A percentile compares a stretch with the other conserved stretches of the same genome.
These are phyloP conservation scores for Nemania serpens DNA, from an alignment of 2,329 filamentous ascomycete species.

Conservation along the genomic window DNA sequence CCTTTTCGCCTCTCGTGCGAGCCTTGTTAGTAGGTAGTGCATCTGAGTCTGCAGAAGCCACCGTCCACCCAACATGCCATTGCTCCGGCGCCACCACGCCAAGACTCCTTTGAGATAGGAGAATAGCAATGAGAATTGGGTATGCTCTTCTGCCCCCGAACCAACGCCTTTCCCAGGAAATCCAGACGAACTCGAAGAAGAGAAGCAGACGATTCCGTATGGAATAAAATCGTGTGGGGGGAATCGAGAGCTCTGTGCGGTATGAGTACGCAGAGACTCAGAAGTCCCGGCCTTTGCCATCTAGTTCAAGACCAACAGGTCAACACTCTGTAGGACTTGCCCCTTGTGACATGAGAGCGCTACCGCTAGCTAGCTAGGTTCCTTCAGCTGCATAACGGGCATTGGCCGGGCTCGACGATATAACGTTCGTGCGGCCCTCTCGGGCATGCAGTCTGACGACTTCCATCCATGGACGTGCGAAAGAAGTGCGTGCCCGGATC, in stretches of 20 bases:
- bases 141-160: slow-evolving; percentile 23
- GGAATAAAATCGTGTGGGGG: slow-evolving; percentile 10
- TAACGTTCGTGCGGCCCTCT: slow-evolving; percentile 74
- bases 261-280: not conserved
- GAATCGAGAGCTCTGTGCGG: slow-evolving; percentile 3
- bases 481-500: slow-evolving; percentile 75
- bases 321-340: not conserved
- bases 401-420: slow-evolving; percentile 70
- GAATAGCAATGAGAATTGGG: slow-evolving; percentile 9
- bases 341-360: slow-evolving; percentile 1
- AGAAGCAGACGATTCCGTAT: slow-evolving; percentile 21
- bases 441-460: slow-evolving; percentile 61
- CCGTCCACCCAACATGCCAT: slow-evolving; percentile 1
- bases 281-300: not conserved
- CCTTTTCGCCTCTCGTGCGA: not conserved
- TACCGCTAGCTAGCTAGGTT: not conserved
- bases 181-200: slow-evolving; percentile 23
- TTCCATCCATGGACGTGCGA: slow-evolving; percentile 70
- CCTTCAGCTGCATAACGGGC: slow-evolving; percentile 53
- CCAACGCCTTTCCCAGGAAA: slow-evolving; percentile 30
- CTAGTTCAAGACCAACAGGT: not conserved
- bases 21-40: not conserved
- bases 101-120: slow-evolving; percentile 11
- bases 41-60: slow-evolving; percentile 5
- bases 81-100: slow-evolving; percentile 6